A percentile compares a stretch with the other conserved stretches of the same genome.
phyloP scores from a whole-genome alignment of 2,329 filamentous ascomycete species.

The Cladosporium sp. region DNA sequence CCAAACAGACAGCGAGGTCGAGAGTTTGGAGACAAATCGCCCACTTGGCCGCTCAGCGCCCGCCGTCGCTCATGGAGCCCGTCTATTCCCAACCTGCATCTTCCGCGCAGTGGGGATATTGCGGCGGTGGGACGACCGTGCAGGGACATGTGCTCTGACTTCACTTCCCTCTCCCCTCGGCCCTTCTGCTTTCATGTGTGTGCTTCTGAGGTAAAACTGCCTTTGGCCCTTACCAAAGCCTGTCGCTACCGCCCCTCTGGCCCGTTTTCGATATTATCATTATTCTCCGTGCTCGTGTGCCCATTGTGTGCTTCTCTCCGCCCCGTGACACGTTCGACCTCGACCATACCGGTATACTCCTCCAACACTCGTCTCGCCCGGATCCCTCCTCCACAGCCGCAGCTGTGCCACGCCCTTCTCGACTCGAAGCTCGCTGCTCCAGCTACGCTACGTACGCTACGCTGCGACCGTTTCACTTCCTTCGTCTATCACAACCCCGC shows the following conservation, averaged over 20 bases:
- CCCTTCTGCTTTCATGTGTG: slow-evolving; percentile 6
- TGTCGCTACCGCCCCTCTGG: slow-evolving; percentile 1
- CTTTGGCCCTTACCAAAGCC: not conserved
- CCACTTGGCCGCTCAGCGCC: no score
- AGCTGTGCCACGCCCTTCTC: not conserved
- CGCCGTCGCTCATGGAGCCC: no score
- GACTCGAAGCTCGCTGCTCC: not conserved
- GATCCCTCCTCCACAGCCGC: not conserved
- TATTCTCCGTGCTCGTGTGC: slow-evolving; percentile 10
- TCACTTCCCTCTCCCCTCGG: slow-evolving; percentile 8
- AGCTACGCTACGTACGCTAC: no score
- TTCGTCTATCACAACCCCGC: not conserved
- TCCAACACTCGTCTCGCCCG: not conserved
- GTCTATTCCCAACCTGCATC: no score
- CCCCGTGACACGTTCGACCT: not conserved
- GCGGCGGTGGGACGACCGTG: not conserved
- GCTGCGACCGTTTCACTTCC: not conserved
- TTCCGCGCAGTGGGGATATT: not conserved
- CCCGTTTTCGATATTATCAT: not conserved
- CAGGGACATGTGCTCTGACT: not conserved
- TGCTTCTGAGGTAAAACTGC: not conserved
- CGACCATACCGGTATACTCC: not conserved
- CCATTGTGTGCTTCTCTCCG: not conserved
- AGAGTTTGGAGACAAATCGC: not conserved
- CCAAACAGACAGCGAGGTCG: not conserved